Base-by-base conservation (phyloP, 768 basidiomycete species). In the Kondoa subrosea region DNA sequence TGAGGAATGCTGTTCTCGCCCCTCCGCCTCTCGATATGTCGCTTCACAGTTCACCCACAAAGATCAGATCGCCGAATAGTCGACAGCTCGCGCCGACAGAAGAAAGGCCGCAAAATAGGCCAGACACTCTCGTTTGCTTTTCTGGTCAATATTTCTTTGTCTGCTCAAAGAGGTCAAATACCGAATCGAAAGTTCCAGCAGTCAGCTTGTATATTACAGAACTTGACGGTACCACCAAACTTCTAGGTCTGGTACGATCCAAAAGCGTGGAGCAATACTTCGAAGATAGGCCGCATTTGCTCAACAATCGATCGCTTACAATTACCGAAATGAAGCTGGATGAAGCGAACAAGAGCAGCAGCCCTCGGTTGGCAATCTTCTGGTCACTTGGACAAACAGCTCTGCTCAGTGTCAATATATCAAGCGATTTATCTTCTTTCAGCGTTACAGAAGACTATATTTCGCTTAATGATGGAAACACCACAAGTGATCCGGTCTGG, bases 361-460 rank as follows among this genome's bases (percentile, higher is more conserved):
- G 61, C 29, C 16, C 34, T 17, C 15, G 61, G 30, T 12, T 63
- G 16, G 61, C 61, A 21, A 32, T 63, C n/a, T 63, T 63, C 29
- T 63, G 34, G 17, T 63, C 61, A 12, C 27, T 17, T 32, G 61
- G 61, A 3, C 61, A 63, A 32, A 21, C 33, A 21, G 29, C 61
- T 16, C 29, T 63, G 8, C 30, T 63, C n/a, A 27, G 8, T 27
- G 33, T 63, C 30, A 33, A 30, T 3, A 21, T 63, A 14, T 8
- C 3, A 29, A 12, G 8, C 16, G 26, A 16, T 32, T 14, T 4
- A 56, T 26, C 58, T 12, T 21, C 27, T 21, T 63, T 26, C 61
- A 63, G 3, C n/a, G 15, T 63, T 27, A 33, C 34, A 16, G 61
- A 63, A 32, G 61, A 63, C 16, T 63, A 63, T 33, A 32, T 33